A percentile compares a stretch with the other conserved stretches of the same genome.
Evolutionary conservation across 345 rosid genomes (phyloP).

Genomic region (Salix arbutifolia): DNA sequence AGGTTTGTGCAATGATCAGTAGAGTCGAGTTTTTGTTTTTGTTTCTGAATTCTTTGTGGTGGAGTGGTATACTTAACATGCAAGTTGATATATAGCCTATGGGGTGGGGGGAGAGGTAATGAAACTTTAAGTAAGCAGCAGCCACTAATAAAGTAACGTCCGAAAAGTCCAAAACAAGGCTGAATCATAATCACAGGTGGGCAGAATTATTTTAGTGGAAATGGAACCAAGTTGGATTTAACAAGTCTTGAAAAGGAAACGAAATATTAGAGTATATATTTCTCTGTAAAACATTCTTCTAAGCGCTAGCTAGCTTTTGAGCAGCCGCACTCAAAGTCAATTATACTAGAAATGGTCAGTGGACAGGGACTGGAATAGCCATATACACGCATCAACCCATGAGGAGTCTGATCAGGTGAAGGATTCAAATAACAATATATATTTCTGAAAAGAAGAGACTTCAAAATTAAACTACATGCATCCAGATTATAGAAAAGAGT

Average conservation of each 20-base stretch:
- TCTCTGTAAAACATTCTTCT: background rate
- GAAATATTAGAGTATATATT: background rate
- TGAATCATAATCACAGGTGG: background rate
- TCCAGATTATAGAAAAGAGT: background rate
- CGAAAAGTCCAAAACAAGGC: background rate
- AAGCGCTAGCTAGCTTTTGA: background rate
- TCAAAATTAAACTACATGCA: background rate
- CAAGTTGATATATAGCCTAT: background rate
- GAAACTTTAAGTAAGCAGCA: background rate
- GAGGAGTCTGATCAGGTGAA: background rate
- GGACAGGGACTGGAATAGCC: background rate
- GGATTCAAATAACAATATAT: background rate
- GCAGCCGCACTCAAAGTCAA: background rate
- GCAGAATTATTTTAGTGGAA: background rate
- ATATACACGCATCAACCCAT: background rate
- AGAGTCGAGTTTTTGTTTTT: background rate
- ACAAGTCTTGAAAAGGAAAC: background rate
- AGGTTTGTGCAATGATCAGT: background rate
- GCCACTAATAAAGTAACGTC: background rate
- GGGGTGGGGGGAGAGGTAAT: background rate
- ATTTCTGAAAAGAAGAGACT: background rate
- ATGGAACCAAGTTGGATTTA: background rate
- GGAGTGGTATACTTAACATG: background rate
- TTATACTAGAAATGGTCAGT: slow-evolving; percentile 12
- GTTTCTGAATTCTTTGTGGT: background rate